Base-by-base conservation (phyloP, 2,329 filamentous ascomycete genomes). In the Colletotrichum siamense region DNA sequence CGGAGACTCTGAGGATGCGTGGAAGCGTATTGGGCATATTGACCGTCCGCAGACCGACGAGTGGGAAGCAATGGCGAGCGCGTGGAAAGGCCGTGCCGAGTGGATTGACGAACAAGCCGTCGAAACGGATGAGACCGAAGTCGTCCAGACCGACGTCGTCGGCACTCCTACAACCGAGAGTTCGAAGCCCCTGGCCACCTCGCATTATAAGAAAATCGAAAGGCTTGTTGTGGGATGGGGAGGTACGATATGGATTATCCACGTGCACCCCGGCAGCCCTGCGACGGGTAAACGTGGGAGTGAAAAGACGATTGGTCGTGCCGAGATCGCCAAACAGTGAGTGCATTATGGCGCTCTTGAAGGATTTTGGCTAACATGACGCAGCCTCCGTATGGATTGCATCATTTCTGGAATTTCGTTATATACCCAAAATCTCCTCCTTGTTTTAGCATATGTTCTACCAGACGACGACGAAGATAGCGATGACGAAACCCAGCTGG, bases 381-480 rank as follows among this genome's bases (percentile, higher is more conserved):
- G 22, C 79, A 96, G 94, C 86, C 91, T 99, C 86, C 95, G 96
- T 82, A 98, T 97, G 86, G 97, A 99, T 87, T 99, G 97, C 89
- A 96, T 98, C 84, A 95, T 99, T 88, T 98, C 97, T 83, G 97
- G 97, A 81, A 94, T 99, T 85, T 98, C 96, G 79, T 90, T 99
- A 86, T 99, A 98, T 92, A 98, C 96, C 83, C 95, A 95, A 83
- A 97, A 92, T 82, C 90, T 98, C 80, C 90, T 99, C 85, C 91
- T 98, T 81, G 94, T 99, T 81, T 94, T 99, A 86, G 96, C 96
- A 82, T 98, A 98, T 86, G 93, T 96, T 81, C 93, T 93, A 77
- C 92, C 93, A 49, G 94, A 95, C 62, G 89, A 93, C 10, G 91
- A 94, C n/a, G 91, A 93, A 16, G 90, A 93, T 12, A 85, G 89